Conservation (phyloP, 305 asterid species). For the Plantago rigida region DNA sequence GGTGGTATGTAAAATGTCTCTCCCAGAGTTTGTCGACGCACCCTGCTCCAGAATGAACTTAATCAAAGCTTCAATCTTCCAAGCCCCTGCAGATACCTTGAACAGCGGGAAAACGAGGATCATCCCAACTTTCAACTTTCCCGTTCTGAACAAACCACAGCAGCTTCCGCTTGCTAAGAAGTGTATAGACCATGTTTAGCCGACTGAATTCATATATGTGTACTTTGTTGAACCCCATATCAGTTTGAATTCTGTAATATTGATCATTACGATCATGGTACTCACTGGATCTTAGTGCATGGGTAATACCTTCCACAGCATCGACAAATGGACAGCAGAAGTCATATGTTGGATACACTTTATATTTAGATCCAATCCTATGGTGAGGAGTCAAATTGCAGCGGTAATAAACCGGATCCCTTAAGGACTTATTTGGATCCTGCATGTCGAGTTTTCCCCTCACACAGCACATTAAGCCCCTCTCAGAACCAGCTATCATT, state of each 20-base stretch:
- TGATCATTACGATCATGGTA: constrained; percentile 94
- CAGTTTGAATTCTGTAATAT: constrained; percentile 73
- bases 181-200: constrained; percentile 82
- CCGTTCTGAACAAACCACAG: constrained; percentile 96
- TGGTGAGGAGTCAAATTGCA: constrained; percentile 91
- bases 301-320: constrained; percentile 78
- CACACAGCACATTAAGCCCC: constrained; percentile 75
- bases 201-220: constrained; percentile 80
- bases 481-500: constrained; percentile 82
- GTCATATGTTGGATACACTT: constrained; percentile 84
- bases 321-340: constrained; percentile 93
- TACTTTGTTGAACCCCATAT: constrained; percentile 78
- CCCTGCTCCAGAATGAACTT: constrained; percentile 91
- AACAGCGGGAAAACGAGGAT: constrained; percentile 92
- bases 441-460: constrained; percentile 88
- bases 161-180: constrained; percentile 94
- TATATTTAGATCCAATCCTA: constrained; percentile 69
- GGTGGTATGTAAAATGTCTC: too few species aligned
- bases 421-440: constrained; percentile 75
- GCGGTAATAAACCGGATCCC: constrained; percentile 94
- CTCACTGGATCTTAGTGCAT: constrained; percentile 92
- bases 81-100: constrained; percentile 95
- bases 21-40: too few species aligned
- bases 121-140: constrained; percentile 94
- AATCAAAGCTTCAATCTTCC: constrained; percentile 66